These are phyloP conservation scores for Tetrahymena malaccensis DNA, from an alignment of 73 alveolate genomes.

Conservation along the genomic window DNA sequence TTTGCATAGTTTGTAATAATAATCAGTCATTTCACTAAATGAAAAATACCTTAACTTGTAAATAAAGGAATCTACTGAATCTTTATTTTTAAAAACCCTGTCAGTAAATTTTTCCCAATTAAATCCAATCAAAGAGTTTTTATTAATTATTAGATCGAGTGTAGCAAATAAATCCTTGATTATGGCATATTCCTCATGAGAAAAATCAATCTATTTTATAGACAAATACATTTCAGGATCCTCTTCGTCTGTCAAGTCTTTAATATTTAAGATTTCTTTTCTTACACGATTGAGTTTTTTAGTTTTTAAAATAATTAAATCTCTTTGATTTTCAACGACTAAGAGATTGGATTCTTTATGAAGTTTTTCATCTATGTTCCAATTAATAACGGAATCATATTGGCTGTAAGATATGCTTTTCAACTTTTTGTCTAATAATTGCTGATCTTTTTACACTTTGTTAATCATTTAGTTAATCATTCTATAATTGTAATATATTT, in stretches of 20 bases:
- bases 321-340: background rate
- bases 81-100: background rate
- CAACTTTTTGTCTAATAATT: background rate
- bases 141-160: background rate
- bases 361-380: background rate
- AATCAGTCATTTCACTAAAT: background rate
- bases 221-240: background rate
- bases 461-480: background rate
- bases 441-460: background rate
- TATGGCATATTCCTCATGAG: background rate
- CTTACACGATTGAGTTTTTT: background rate
- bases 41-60: background rate
- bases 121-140: background rate
- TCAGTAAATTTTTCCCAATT: background rate
- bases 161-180: background rate
- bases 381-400: background rate
- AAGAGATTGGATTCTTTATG: background rate
- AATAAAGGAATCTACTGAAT: background rate
- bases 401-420: background rate
- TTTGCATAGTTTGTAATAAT: background rate
- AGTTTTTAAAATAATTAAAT: background rate
- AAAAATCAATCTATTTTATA: background rate
- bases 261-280: background rate
- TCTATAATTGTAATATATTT: background rate
- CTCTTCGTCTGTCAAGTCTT: background rate